These are phyloP conservation scores for Arthrobotrys sphaeroides DNA, from an alignment of 2,329 filamentous ascomycete species.

Conservation along the genomic window DNA sequence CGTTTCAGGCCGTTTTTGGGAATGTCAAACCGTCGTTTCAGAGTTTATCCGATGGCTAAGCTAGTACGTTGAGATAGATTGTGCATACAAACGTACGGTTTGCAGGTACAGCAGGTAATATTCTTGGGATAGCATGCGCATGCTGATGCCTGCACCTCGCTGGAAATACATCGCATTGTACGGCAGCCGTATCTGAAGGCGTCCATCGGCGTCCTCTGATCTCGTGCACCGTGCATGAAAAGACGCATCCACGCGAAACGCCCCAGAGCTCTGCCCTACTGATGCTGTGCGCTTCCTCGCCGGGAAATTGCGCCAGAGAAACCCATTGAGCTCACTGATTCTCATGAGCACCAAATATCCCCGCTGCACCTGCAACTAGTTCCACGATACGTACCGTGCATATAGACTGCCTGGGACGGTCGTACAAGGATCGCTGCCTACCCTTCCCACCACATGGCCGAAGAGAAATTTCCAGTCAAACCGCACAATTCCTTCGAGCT, in stretches of 20 bases:
- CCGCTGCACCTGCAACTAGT: constrained; percentile 1
- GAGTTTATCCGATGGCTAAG: constrained; percentile 41
- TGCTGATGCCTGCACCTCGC: background rate
- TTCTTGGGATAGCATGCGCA: background rate
- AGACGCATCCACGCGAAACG: constrained; percentile 1
- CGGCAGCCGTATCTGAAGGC: background rate
- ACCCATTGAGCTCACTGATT: background rate
- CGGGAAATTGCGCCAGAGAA: background rate
- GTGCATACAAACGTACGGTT: no score
- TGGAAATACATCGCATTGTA: background rate
- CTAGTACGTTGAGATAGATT: no score
- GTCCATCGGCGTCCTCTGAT: constrained; percentile 10
- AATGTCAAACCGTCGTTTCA: constrained; percentile 39
- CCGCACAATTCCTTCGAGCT: background rate
- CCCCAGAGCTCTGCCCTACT: constrained; percentile 5
- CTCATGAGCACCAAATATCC: background rate
- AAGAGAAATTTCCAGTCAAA: background rate
- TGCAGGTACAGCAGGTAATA: background rate
- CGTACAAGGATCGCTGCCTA: constrained; percentile 41
- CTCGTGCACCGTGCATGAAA: constrained; percentile 10
- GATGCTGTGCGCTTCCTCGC: background rate
- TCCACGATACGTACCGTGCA: constrained; percentile 9
- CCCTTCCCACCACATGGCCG: background rate
- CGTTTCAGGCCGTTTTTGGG: constrained; percentile 44
- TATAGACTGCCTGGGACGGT: background rate